Evolutionary conservation across 129 eudicot genomes (phyloP).

Genomic region (Centaurea solstitialis): DNA sequence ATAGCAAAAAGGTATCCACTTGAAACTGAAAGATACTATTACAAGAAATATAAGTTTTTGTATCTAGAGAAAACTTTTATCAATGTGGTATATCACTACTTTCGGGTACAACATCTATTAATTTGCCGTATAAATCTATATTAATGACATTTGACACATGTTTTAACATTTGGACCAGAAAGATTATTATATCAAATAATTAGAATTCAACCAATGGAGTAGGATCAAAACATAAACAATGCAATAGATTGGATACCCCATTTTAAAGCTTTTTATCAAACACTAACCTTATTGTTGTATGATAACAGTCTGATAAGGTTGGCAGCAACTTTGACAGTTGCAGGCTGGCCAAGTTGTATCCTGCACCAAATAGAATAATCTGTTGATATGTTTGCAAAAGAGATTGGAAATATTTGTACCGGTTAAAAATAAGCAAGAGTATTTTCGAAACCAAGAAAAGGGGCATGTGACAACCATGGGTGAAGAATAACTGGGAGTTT

Average conservation of each 20-base stretch:
- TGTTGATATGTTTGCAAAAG: too few relatives aligned
- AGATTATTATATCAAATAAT: too few relatives aligned
- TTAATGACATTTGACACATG: too few relatives aligned
- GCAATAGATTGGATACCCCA: neutral
- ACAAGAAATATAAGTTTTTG: neutral
- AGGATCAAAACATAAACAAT: neutral
- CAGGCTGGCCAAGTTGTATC: slow-evolving; percentile 75
- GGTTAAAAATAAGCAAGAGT: too few relatives aligned
- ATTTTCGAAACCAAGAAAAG: too few relatives aligned
- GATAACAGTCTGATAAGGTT: slow-evolving; percentile 53
- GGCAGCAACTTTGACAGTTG: slow-evolving; percentile 74
- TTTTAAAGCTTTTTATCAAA: too few relatives aligned
- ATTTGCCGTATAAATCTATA: too few relatives aligned
- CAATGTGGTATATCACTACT: neutral
- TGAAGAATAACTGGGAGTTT: too few relatives aligned
- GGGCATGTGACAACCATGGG: neutral
- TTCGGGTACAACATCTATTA: too few relatives aligned
- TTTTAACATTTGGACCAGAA: too few relatives aligned
- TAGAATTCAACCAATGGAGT: too few relatives aligned
- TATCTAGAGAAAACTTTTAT: neutral
- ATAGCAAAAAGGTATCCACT: neutral
- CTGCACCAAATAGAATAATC: slow-evolving; percentile 21
- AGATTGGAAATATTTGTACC: too few relatives aligned
- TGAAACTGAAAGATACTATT: neutral
- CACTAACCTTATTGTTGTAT: slow-evolving; percentile 62